Conservation (phyloP, 2,329 filamentous ascomycete species). For the Dactylellina drechsleri region DNA sequence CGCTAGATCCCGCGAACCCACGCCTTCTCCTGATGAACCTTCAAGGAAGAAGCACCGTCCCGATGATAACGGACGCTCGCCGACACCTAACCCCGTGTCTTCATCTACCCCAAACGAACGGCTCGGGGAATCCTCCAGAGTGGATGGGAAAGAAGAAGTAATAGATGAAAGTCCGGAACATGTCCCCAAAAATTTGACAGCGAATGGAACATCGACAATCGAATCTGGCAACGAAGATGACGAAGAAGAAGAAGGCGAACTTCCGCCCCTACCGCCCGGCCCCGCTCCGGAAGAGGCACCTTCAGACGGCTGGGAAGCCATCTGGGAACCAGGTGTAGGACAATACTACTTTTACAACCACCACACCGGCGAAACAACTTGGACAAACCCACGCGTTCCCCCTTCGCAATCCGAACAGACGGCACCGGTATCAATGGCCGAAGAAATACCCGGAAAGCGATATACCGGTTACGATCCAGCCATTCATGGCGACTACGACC, state of each 20-base stretch:
- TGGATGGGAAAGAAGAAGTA: background rate
- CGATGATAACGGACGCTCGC: constrained; percentile 20
- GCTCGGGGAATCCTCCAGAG: too few relatives aligned
- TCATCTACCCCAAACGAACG: too few relatives aligned
- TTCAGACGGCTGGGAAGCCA: constrained; percentile 78
- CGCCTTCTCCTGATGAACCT: constrained; percentile 33
- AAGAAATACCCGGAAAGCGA: constrained; percentile 60
- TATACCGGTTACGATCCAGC: constrained; percentile 90
- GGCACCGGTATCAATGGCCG: too few relatives aligned
- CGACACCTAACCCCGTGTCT: too few relatives aligned
- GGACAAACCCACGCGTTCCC: constrained; percentile 84
- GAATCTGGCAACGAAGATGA: constrained; percentile 7
- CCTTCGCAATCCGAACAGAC: background rate
- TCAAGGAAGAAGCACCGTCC: constrained; percentile 43
- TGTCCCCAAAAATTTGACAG: too few relatives aligned
- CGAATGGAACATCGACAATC: constrained; percentile 3
- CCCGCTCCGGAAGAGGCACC: constrained; percentile 66
- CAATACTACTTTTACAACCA: constrained; percentile 88
- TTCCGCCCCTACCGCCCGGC: constrained; percentile 59
- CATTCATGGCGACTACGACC: constrained; percentile 96
- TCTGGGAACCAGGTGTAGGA: constrained; percentile 76
- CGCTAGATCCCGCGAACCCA: constrained; percentile 32
- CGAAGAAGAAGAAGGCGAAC: constrained; percentile 48
- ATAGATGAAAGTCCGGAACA: too few relatives aligned
- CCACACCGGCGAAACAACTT: constrained; percentile 78